Base-by-base conservation (phyloP, 768 basidiomycete species). In the Russula foetens region DNA sequence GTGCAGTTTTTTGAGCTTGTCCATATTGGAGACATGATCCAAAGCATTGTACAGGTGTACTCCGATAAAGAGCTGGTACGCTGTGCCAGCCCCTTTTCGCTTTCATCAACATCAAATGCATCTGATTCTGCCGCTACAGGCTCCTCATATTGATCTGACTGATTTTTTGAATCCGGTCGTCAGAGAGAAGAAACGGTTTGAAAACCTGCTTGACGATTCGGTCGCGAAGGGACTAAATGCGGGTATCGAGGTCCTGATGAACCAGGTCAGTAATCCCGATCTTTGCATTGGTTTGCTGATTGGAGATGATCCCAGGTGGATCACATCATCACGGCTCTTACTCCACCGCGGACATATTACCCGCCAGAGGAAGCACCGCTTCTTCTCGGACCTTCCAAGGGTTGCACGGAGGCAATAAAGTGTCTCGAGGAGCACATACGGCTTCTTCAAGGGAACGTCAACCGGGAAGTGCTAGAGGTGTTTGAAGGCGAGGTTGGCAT, bases 401-500 rank as follows among this genome's bases (percentile, higher is more conserved):
- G 92, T 7, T 98, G 96, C 69, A 80, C 71, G n/a, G 90, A 96
- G 67, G 91, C 92, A 1, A 92, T 98, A 65, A 81, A 79, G 59
- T 97, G 92, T 69, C 76, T 99, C 29, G 85, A 92, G 70, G 84
- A 81, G 75, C 97, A 99, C 71, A 96, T 95, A 69, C 88, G 87
- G 65, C 78, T 98, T 50, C 74, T 99, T 52, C 89, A 88, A 64
- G 96, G 95, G 0, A 97, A 90, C 64, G 96, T 96, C 50, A 95
- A 88, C 69, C 90, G 92, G 71, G 96, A 98, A 66, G 94, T 98
- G 3, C 75, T 99, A 35, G 97, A 98, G 69, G 96, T 99, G 4
- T 98, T 99, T 72, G 92, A 98, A 71, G 91, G 95, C 73, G 97
- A 99, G 73, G 90, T 99, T 48, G 96, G 96, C 6, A 86, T 97